Percentiles rank a stretch among this genome's conserved stretches.
phyloP scores from a whole-genome alignment of 2,329 filamentous ascomycete species.

The Huntiella abstrusa region DNA sequence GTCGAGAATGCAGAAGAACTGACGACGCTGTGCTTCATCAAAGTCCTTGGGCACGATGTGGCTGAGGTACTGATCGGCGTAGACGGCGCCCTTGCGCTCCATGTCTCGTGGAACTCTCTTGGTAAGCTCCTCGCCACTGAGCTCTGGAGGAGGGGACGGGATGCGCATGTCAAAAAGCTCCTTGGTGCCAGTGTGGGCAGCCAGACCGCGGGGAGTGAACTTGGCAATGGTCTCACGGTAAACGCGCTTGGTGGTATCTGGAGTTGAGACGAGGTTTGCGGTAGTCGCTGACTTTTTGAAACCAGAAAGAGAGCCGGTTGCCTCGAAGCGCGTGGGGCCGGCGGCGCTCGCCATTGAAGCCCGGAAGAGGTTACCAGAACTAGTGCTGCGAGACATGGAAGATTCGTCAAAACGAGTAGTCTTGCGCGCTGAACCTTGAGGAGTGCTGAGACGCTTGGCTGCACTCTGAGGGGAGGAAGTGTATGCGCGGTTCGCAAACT shows the following conservation, averaged over 20 bases:
- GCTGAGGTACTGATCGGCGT: constrained; percentile 39
- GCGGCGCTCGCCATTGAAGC: constrained; percentile 21
- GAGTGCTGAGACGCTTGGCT: constrained; percentile 20
- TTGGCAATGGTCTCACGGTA: constrained; percentile 28
- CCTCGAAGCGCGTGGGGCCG: constrained; percentile 24
- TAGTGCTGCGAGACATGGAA: constrained; percentile 19
- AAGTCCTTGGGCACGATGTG: constrained; percentile 38
- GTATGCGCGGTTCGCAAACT: constrained; percentile 26
- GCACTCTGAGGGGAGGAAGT: constrained; percentile 14
- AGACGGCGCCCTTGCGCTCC: constrained; percentile 33
- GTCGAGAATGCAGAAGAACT: constrained; percentile 45
- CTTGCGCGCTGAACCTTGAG: constrained; percentile 21
- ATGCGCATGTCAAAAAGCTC: constrained; percentile 41
- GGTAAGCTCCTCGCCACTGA: constrained; percentile 35
- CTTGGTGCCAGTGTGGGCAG: constrained; percentile 25
- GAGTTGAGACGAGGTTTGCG: constrained; percentile 24
- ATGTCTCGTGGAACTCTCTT: constrained; percentile 34
- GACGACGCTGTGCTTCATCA: constrained; percentile 38
- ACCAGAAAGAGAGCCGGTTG: constrained; percentile 25
- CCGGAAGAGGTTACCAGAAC: constrained; percentile 25
- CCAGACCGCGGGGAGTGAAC: constrained; percentile 29
- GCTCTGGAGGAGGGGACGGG: constrained; percentile 33
- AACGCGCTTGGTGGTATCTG: constrained; percentile 23
- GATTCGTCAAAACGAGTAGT: constrained; percentile 10
- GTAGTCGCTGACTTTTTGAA: constrained; percentile 30